Conservation (phyloP, 352 stramenopile genomes). For the Globisporangium splendens region DNA sequence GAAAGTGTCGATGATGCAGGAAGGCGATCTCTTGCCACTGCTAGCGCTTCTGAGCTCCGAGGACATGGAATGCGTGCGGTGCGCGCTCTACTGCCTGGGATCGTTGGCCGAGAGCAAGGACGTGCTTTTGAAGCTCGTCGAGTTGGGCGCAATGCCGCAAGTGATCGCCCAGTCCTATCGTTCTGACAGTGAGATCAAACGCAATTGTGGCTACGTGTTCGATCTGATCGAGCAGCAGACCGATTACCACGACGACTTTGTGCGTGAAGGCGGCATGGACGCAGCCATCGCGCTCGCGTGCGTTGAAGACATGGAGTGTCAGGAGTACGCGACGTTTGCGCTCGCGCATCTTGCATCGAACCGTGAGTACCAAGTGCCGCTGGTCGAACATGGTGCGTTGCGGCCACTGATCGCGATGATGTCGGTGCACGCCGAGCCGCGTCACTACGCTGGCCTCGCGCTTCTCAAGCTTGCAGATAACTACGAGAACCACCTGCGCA, state of each 20-base stretch:
- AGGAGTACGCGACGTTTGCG: constrained; percentile 95
- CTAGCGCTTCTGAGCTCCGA: constrained; percentile 81
- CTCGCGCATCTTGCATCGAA: constrained; percentile 94
- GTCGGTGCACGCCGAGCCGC: constrained; percentile 89
- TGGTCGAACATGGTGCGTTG: constrained; percentile 91
- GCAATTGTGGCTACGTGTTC: constrained; percentile 93
- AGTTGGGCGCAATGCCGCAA: constrained; percentile 81
- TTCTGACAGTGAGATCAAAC: constrained; percentile 91
- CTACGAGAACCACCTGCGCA: constrained; percentile 96
- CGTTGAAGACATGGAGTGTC: constrained; percentile 94
- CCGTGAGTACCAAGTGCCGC: constrained; percentile 89
- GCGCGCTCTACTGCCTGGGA: constrained; percentile 91
- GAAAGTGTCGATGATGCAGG: constrained; percentile 90
- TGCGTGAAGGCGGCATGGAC: constrained; percentile 82
- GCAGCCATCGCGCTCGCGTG: constrained; percentile 88
- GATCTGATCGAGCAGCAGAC: constrained; percentile 87
- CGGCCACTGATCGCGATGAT: constrained; percentile 96
- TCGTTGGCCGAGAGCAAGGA: constrained; percentile 91
- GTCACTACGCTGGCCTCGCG: constrained; percentile 94
- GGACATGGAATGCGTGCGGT: constrained; percentile 89
- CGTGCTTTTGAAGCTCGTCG: constrained; percentile 89
- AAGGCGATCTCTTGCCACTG: constrained; percentile 86
- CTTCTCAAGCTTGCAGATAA: constrained; percentile 98
- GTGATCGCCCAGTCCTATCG: constrained; percentile 74
- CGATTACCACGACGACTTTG: constrained; percentile 92